These are phyloP conservation scores for Trichoderma sp. DNA, from an alignment of 2,329 filamentous ascomycete species.

Conservation along the genomic window DNA sequence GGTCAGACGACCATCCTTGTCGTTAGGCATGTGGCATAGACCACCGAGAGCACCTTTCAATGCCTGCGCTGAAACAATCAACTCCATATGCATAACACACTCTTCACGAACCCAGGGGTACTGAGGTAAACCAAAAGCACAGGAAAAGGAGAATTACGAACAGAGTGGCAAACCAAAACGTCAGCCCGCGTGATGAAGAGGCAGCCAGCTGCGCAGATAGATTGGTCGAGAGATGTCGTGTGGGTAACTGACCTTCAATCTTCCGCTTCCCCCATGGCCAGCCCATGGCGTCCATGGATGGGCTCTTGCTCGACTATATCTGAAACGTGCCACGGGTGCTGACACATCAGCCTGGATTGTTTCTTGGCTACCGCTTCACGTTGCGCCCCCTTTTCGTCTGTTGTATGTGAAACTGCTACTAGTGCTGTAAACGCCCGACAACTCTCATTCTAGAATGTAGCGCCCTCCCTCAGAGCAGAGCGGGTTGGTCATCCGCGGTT, in stretches of 20 bases:
- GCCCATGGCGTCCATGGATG: not conserved
- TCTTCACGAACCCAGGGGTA: not conserved
- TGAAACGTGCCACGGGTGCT: conserved; percentile 10
- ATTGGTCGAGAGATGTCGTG: not conserved
- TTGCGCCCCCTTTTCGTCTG: not conserved
- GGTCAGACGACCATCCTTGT: not conserved
- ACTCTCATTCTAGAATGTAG: not conserved
- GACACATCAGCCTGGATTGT: not conserved
- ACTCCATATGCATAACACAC: too few relatives aligned
- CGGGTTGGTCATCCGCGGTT: not conserved
- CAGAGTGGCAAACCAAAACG: conserved; percentile 10
- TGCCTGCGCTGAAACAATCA: not conserved
- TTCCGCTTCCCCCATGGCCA: not conserved
- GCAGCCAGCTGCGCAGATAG: not conserved
- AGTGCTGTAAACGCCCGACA: not conserved
- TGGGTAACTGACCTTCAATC: conserved; percentile 10
- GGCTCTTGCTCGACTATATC: conserved; percentile 7
- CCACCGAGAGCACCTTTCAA: not conserved
- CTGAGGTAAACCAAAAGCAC: not conserved
- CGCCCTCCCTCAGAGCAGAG: too few relatives aligned
- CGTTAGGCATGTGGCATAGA: too few relatives aligned
- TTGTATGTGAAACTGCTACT: conserved; percentile 12
- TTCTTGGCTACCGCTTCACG: not conserved
- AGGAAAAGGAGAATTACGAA: conserved; percentile 1
- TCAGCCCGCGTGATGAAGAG: not conserved